Evolutionary conservation across 2,329 filamentous ascomycete genomes (phyloP), one percentile per base, ranked within the genome.

Genomic region (Alternaria incomplexa): DNA sequence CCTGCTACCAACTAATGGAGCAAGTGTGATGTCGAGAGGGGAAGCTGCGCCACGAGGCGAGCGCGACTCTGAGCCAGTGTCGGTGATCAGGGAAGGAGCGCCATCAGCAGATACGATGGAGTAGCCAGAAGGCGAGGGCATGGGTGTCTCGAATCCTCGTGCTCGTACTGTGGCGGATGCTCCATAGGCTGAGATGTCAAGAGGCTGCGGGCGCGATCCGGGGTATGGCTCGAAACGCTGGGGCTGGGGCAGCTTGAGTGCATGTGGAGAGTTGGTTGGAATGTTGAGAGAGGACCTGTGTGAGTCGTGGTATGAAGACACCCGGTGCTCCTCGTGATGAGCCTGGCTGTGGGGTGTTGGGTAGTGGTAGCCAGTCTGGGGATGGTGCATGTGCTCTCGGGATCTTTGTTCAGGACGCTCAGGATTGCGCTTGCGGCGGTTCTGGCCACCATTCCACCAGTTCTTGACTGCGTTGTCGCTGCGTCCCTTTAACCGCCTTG

Each of bases 381-480:
- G 69, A 58, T 80, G 64, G 45, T 77, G 72, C 59, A 73, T 71
- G 46, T 73, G 74, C 25, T 75, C 70, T 58, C 72, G 73, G 22
- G 67, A 51, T 52, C 68, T 61, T 28, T 72, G 72, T 9, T 76
- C 75, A 32, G 61, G 70, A 58, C 73, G 75, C n/a, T 79, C 77
- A 30, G 75, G 75, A 56, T 78, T 79, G 64, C 83, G 81, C 74
- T 82, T 81, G 73, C 91, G 86, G 74, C 93, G 89, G 82, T 97
- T 97, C 86, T 94, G 91, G 77, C 91, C 92, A 53, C 94, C 93
- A 77, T 97, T 97, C 92, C 92, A 97, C 93, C 93, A 97, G 81
- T 97, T 97, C 87, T 97, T 97, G 67, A 97, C 93, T 26, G 93
- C 91, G 75, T 97, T 97, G 83, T 97, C 94, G 79, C 93, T 97